These are phyloP conservation scores for Syncephalastrum contaminatum DNA, from an alignment of 371 early-diverging fungal genomes.

Conservation along the genomic window DNA sequence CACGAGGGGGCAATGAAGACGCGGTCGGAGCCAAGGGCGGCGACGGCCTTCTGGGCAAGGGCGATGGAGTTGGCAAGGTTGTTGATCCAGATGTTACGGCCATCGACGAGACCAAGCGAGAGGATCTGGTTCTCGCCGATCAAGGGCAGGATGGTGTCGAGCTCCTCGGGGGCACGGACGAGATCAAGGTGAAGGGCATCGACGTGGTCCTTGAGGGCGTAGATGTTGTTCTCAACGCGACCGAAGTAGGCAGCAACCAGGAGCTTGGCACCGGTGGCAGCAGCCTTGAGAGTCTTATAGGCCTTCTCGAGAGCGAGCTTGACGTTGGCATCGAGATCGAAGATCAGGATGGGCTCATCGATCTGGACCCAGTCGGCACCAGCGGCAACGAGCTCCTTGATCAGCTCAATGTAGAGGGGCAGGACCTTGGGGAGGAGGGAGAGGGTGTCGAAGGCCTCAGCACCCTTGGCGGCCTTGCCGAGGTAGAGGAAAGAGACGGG, in stretches of 20 bases:
- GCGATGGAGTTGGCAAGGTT: constrained; percentile 76
- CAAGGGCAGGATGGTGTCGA: constrained; percentile 67
- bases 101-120: constrained; percentile 90
- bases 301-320: constrained; percentile 53
- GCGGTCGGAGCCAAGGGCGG: constrained; percentile 66
- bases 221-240: constrained; percentile 75
- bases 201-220: constrained; percentile 67
- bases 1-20: constrained; percentile 88
- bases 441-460: constrained; percentile 66
- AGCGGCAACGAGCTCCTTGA: constrained; percentile 74
- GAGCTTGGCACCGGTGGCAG: constrained; percentile 59
- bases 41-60: constrained; percentile 67
- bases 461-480: constrained; percentile 76
- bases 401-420: constrained; percentile 76
- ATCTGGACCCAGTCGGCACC: constrained; percentile 94
- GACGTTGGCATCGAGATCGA: constrained; percentile 65
- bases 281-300: constrained; percentile 67
- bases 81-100: constrained; percentile 97
- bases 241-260: constrained; percentile 95
- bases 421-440: constrained; percentile 73
- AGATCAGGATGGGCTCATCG: constrained; percentile 88
- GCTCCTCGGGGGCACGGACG: constrained; percentile 83
- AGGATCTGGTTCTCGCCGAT: constrained; percentile 58
- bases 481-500: constrained; percentile 89
- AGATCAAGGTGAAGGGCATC: constrained; percentile 89